phyloP scores from a whole-genome alignment of 1,139 yeast genomes.

The Taphrina wiesneri region DNA sequence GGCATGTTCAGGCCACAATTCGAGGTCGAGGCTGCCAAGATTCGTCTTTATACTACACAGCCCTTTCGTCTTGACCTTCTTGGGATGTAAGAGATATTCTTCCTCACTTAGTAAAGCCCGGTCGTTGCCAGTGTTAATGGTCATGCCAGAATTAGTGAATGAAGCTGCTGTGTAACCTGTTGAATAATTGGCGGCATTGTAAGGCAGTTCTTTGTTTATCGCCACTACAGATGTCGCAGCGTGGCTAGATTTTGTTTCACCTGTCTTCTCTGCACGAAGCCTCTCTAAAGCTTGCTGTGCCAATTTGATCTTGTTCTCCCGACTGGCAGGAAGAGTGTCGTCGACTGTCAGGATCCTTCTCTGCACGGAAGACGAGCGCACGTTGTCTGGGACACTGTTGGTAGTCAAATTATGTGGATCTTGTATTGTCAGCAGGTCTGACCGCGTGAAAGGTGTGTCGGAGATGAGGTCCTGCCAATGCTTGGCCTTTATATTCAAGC shows the following conservation, averaged over 20 bases:
- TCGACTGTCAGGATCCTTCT: neutral
- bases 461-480: slow-evolving; percentile 45
- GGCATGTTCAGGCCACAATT: slow-evolving; percentile 48
- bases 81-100: slow-evolving; percentile 44
- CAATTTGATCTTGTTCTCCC: neutral
- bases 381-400: slow-evolving; percentile 10
- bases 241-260: neutral
- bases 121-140: slow-evolving; percentile 43
- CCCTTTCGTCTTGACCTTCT: slow-evolving; percentile 44
- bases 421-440: slow-evolving; percentile 43
- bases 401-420: slow-evolving; percentile 36
- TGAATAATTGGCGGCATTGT: slow-evolving; percentile 37
- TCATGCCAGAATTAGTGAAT: slow-evolving; percentile 46
- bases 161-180: slow-evolving; percentile 46
- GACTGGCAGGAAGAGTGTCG: neutral
- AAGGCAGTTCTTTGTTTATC: slow-evolving; percentile 1
- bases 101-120: slow-evolving; percentile 40
- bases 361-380: neutral
- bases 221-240: neutral
- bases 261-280: neutral
- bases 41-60: slow-evolving; percentile 49
- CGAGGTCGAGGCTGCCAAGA: slow-evolving; percentile 43
- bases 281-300: slow-evolving; percentile 28
- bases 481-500: slow-evolving; percentile 44
- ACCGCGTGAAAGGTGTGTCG: slow-evolving; percentile 44